Evolutionary conservation across 257 asterid genomes (phyloP).

Genomic region (Solanum gracilifrons): DNA sequence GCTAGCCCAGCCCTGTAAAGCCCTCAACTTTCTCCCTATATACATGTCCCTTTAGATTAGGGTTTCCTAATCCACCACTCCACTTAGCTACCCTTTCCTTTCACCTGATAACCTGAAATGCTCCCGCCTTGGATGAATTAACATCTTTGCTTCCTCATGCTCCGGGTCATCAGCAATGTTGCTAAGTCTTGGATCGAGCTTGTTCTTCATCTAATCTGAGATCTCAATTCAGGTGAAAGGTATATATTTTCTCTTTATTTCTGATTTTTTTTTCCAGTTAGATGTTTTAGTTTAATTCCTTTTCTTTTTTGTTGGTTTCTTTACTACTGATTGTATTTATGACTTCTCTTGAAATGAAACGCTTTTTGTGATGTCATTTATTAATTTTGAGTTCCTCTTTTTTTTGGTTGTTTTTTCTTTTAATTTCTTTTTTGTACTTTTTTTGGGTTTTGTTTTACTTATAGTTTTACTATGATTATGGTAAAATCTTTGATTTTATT

Average conservation of each 20-base stretch:
- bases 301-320: too few relatives aligned
- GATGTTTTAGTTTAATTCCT: background rate
- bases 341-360: too few relatives aligned
- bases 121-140: background rate
- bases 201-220: background rate
- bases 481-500: too few relatives aligned
- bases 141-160: too few relatives aligned
- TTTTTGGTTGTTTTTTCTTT: too few relatives aligned
- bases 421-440: too few relatives aligned
- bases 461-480: background rate
- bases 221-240: background rate
- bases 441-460: too few relatives aligned
- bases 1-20: background rate
- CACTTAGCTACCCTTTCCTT: background rate
- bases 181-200: background rate
- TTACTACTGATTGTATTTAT: too few relatives aligned
- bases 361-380: too few relatives aligned
- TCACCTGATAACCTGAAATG: background rate
- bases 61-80: background rate
- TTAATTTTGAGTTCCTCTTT: too few relatives aligned
- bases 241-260: too few relatives aligned
- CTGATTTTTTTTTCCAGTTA: too few relatives aligned
- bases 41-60: background rate
- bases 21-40: background rate
- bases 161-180: background rate